These are phyloP conservation scores for Furcasterigmium furcatum DNA, from an alignment of 2,329 filamentous ascomycete genomes.

Conservation along the genomic window DNA sequence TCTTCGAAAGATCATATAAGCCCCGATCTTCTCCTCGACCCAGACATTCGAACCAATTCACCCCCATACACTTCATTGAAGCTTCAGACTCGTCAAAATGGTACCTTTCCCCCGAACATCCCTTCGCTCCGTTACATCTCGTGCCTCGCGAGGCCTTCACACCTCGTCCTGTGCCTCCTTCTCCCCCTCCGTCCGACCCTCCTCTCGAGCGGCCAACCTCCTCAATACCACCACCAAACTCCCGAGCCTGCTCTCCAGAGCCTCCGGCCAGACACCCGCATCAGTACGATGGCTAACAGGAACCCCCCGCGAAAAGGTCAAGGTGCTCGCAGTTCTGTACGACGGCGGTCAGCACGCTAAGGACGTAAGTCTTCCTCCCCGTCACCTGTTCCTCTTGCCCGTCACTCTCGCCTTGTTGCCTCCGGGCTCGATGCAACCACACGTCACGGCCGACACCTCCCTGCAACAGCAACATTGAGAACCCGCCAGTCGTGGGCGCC, in stretches of 20 bases:
- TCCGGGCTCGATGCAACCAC: conserved; percentile 1
- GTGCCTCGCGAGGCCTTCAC: conserved; percentile 20
- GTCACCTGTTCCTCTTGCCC: background rate
- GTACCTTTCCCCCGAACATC: conserved; percentile 24
- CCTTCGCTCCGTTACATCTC: conserved; percentile 17
- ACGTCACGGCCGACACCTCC: background rate
- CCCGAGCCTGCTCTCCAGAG: conserved; percentile 24
- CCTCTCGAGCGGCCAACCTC: conserved; percentile 8
- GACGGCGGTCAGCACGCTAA: conserved; percentile 87
- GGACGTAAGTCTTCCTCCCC: conserved; percentile 56
- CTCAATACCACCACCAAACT: conserved; percentile 7
- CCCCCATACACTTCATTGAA: background rate
- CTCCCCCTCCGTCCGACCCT: conserved; percentile 13
- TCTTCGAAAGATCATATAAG: background rate
- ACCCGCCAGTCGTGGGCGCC: background rate
- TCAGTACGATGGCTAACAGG: conserved; percentile 58
- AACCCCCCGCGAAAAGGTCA: conserved; percentile 63
- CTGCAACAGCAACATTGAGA: background rate
- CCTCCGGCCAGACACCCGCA: conserved; percentile 29
- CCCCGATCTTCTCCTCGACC: background rate
- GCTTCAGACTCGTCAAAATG: conserved; percentile 17
- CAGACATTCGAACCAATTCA: background rate
- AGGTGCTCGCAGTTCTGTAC: conserved; percentile 92
- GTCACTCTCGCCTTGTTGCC: background rate
- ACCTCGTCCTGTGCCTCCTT: conserved; percentile 16